These are phyloP conservation scores for Eimeria nieschulzi DNA, from an alignment of 169 alveolate genomes.

Conservation along the genomic window DNA sequence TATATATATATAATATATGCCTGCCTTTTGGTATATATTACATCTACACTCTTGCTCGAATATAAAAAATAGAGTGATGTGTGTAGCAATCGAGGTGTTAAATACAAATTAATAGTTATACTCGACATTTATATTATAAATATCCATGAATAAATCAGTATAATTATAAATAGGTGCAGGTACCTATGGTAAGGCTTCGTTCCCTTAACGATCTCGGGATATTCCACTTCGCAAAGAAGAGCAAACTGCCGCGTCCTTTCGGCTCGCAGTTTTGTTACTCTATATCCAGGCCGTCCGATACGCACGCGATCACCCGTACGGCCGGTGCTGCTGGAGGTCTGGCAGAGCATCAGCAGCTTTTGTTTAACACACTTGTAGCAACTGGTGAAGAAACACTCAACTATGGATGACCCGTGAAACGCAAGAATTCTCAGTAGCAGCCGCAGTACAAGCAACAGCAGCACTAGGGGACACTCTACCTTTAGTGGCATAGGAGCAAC, in stretches of 20 bases:
- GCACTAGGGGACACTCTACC: conserved; percentile 59
- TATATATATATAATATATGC: no score
- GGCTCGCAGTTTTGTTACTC: conserved; percentile 94
- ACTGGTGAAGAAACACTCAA: background rate
- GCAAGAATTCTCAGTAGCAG: background rate
- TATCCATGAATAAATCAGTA: no score
- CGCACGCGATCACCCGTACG: conserved; percentile 79
- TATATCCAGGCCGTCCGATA: conserved; percentile 98
- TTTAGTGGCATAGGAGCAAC: conserved; percentile 86
- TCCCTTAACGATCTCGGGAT: conserved; percentile 88
- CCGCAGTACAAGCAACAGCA: background rate
- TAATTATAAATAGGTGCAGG: background rate
- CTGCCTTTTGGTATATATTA: no score
- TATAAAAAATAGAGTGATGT: no score
- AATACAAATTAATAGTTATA: no score
- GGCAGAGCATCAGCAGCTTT: background rate
- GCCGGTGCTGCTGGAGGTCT: conserved; percentile 72
- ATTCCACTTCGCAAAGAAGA: conserved; percentile 96
- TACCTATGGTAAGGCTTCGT: conserved; percentile 89
- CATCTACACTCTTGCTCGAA: no score
- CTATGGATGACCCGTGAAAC: background rate
- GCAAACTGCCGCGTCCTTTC: conserved; percentile 94
- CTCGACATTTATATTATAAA: no score
- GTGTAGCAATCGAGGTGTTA: no score
- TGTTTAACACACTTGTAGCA: background rate